Conservation (phyloP, 169 alveolate genomes). For the Perkinsus marinus region DNA sequence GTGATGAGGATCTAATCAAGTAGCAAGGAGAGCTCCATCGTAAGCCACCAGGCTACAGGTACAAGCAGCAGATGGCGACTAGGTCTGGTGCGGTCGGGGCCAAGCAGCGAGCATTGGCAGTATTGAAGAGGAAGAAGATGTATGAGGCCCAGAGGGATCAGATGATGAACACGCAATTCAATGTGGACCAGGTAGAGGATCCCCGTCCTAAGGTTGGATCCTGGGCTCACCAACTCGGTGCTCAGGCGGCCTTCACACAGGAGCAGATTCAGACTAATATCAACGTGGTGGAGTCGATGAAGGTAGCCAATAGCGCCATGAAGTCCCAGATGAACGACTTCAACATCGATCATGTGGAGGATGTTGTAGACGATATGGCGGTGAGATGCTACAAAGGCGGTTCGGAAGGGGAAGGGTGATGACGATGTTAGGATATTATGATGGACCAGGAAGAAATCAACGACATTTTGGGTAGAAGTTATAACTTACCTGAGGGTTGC, state of each 20-base stretch:
- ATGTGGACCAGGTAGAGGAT: background rate
- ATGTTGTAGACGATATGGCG: background rate
- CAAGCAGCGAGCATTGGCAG: background rate
- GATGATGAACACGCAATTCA: background rate
- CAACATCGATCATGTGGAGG: slow-evolving; percentile 2
- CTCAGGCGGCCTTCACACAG: background rate
- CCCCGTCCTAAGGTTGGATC: too few relatives aligned
- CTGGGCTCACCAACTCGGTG: too few relatives aligned
- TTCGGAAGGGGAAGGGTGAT: background rate
- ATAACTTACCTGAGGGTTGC: background rate
- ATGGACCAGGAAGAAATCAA: slow-evolving; percentile 5
- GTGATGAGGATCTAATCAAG: slow-evolving; percentile 1
- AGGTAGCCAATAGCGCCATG: background rate
- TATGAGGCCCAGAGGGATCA: background rate
- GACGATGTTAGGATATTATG: background rate
- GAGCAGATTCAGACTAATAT: background rate
- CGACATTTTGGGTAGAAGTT: background rate
- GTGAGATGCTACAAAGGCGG: background rate
- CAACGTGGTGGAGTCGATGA: background rate
- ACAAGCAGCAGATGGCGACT: background rate
- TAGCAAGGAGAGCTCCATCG: background rate
- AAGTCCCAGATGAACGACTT: background rate
- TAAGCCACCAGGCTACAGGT: background rate
- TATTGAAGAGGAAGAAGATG: slow-evolving; percentile 1
- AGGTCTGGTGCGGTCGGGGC: background rate